A percentile compares a stretch with the other conserved stretches of the same genome.
These are phyloP conservation scores for Dendrocalamus sinicus DNA, from an alignment of 176 grass and related monocot species.

Conservation along the genomic window DNA sequence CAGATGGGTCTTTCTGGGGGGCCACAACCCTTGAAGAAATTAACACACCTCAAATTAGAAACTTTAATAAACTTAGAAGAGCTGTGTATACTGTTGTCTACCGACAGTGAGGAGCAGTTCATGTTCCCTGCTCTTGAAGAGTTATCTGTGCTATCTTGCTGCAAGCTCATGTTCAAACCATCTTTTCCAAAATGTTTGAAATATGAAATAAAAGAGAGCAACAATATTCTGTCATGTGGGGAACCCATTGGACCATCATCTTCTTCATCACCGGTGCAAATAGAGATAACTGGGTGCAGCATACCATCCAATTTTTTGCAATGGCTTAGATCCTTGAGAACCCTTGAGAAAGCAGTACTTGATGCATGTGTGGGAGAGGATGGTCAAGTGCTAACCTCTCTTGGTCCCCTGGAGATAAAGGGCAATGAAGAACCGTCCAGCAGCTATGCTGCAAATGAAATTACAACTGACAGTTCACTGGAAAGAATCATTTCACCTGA, in stretches of 20 bases:
- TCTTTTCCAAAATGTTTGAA: background rate
- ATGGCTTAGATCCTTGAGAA: conserved; percentile 9
- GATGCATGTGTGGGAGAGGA: conserved; percentile 27
- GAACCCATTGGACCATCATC: conserved; percentile 37
- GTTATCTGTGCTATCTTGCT: conserved; percentile 30
- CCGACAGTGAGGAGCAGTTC: conserved; percentile 21
- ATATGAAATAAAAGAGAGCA: conserved; percentile 42
- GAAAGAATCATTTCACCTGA: background rate
- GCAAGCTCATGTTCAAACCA: conserved; percentile 36
- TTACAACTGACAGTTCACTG: background rate
- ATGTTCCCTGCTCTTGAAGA: conserved; percentile 45
- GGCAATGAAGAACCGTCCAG: background rate
- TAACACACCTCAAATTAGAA: conserved; percentile 39
- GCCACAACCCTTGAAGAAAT: conserved; percentile 21
- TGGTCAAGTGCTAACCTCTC: conserved; percentile 4
- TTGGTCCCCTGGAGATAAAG: background rate
- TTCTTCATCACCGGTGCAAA: conserved; percentile 9
- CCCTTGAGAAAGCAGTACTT: background rate
- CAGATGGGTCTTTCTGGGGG: conserved; percentile 43
- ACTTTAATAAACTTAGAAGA: conserved; percentile 14
- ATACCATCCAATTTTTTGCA: conserved; percentile 16
- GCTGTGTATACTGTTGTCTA: background rate
- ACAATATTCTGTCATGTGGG: conserved; percentile 25
- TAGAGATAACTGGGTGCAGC: conserved; percentile 30
- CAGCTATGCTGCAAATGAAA: background rate